Base-by-base conservation (phyloP, 1,139 yeast species). In the Blastobotrys elegans region DNA sequence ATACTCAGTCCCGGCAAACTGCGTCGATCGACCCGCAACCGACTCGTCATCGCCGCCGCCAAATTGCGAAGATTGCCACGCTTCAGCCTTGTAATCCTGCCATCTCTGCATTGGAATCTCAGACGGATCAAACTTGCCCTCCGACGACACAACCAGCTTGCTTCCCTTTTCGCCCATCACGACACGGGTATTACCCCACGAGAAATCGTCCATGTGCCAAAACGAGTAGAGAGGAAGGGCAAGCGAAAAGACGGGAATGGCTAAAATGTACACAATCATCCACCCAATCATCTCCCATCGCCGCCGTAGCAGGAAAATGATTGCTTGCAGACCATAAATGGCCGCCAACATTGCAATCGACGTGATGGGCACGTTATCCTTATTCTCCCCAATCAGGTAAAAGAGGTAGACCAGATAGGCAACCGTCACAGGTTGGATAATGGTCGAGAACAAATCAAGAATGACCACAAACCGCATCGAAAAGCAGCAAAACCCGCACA, bases 231-330 rank as follows among this genome's bases (percentile, higher is more conserved):
- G 53, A 2, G 74, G 74, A 24, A 70, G 53, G 4, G 66, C 63
- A 7, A 70, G 53, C 3, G 72, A 63, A 54, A 67, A 70, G 30
- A 70, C 51, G 1, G 74, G 74, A 44, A 70, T 57, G 4, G 73
- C 72, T 3, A 66, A 49, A 31, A 70, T 57, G 52, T 70, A 70
- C 10, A 70, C 59, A 31, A 70, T 45, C 74, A 70, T 70, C 74
- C 74, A 70, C 6, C 72, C 73, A 51, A 69, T 65, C 73, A 70
- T 70, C 43, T 70, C 74, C 74, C 74, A 70, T 49, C 64, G 60
- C 46, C 71, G 56, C 22, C 74, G 58, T 31, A 70, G 48, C 43
- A 70, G 47, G 58, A 70, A 70, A 27, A 70, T 62, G 26, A 70
- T 43, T 2, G 69, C 69, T 50, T 70, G 74, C 32, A 70, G 56